phyloP scores from a whole-genome alignment of 164 flowering plant species.

The Chimonanthus salicifolius region DNA sequence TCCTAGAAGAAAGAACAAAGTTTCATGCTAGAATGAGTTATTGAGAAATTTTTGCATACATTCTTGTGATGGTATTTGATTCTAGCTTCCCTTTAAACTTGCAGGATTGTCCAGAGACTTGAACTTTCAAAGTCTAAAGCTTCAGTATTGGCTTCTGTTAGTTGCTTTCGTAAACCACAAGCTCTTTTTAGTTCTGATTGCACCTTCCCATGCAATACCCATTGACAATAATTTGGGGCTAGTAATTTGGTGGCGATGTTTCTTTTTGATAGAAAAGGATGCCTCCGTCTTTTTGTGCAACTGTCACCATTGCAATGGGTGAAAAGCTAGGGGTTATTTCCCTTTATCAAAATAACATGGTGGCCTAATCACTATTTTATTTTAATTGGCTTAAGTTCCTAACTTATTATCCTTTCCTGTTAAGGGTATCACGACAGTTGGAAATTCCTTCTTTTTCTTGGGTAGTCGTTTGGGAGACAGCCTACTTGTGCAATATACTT shows the following conservation, averaged over 20 bases:
- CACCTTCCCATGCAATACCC: neutral
- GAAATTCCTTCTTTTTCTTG: constrained; percentile 79
- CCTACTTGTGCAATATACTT: constrained; percentile 80
- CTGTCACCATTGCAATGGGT: too few species aligned
- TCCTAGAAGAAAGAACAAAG: neutral
- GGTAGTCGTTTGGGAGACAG: constrained; percentile 98
- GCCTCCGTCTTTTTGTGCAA: too few species aligned
- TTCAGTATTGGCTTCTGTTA: constrained; percentile 89
- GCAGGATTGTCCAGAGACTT: constrained; percentile 87
- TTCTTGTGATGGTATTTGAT: neutral
- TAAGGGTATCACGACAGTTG: constrained; percentile 78
- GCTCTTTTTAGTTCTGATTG: constrained; percentile 1
- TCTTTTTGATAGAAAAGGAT: too few species aligned
- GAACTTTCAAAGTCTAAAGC: constrained; percentile 93
- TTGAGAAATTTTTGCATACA: neutral
- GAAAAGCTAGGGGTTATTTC: too few species aligned
- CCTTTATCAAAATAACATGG: too few species aligned
- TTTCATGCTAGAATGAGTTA: neutral
- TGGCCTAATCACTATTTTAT: neutral
- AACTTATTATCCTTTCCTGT: constrained; percentile 7
- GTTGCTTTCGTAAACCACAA: constrained; percentile 19
- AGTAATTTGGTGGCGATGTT: too few species aligned
- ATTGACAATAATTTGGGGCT: neutral
- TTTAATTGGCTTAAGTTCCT: neutral
- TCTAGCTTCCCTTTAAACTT: constrained; percentile 5